Base-by-base conservation (phyloP, 331 rosid species). In the Prunus yedoensis region DNA sequence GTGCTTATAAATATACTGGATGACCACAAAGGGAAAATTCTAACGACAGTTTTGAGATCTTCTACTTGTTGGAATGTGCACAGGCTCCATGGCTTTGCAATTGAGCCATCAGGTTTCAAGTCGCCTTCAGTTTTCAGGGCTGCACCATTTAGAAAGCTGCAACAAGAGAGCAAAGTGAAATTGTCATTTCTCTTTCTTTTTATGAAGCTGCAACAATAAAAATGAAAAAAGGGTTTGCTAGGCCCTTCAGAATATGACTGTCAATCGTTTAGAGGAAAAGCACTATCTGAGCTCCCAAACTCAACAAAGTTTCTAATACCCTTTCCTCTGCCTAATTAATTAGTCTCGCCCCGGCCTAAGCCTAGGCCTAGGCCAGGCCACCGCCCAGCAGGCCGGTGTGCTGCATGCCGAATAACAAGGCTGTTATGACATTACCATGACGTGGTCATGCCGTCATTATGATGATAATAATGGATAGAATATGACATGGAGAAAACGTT, bases 41-140 rank as follows among this genome's bases (percentile, higher is more conserved):
- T 85, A 15, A 84, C 58, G 8, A 87, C 5, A 1, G 74, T 61
- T 71, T 88, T 88, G 14, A 89, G 74, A 51, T 88, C 89, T 70
- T 91, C 89, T 13, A 83, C 91, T 79, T 89, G 88, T 75, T 88
- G 79, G 20, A 86, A 45, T 32, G 81, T 74, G 84, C 91, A 88
- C 13, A 91, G 69, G 14, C 75, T 83, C 95, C 95, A 91, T 46
- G 77, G 84, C 74, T 82, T 89, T 43, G 83, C 76, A 23, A 82
- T 74, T 52, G 83, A 66, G 3, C 87, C 84, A 64, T 86, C 80
- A 18, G 47, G n/a, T 52, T 53, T 17, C 12, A 82, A 51, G 70
- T 89, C 93, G 56, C 87, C 93, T 25, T 83, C 76, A 1, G 77
- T 79, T 70, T 74, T 79, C 15, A 82, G 38, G 11, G 88, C 89